Percentiles rank a stretch among this genome's conserved stretches.
Evolutionary conservation across 1,284 basidiomycete genomes (phyloP).

Genomic region (Ceratobasidium sp.): DNA sequence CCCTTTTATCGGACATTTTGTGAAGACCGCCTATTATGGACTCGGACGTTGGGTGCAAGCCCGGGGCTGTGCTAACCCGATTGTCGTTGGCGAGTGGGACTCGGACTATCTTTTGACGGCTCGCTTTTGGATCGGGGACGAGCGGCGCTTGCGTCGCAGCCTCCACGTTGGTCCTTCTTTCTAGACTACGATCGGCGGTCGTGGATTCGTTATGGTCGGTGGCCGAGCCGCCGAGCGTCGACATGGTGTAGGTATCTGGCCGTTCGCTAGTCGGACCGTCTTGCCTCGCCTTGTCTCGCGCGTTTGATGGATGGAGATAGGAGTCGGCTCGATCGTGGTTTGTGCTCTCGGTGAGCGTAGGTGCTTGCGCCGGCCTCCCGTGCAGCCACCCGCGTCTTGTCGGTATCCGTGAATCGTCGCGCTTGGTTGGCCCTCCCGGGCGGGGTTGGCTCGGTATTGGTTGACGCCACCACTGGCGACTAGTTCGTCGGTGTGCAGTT

Average conservation of each 20-base stretch:
- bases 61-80: neutral
- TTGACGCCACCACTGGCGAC: conserved; percentile 39
- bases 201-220: conserved; percentile 4
- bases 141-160: conserved; percentile 21
- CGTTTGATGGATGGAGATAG: conserved; percentile 17
- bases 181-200: conserved; percentile 13
- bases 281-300: conserved; percentile 8
- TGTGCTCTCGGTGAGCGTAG: conserved; percentile 29
- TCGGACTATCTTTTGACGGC: neutral
- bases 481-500: conserved; percentile 34
- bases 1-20: conserved; percentile 17
- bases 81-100: conserved; percentile 19
- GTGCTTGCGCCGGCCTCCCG: conserved; percentile 35
- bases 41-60: conserved; percentile 13
- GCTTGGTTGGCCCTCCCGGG: conserved; percentile 9
- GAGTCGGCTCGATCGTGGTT: conserved; percentile 7
- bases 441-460: conserved; percentile 16
- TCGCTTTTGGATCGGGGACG: conserved; percentile 21
- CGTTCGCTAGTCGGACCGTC: conserved; percentile 28
- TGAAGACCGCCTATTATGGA: conserved; percentile 35
- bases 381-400: neutral
- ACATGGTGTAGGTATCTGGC: conserved; percentile 1
- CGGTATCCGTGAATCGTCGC: conserved; percentile 7
- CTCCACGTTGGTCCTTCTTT: conserved; percentile 35
- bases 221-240: conserved; percentile 38